phyloP scores from a whole-genome alignment of 2,329 filamentous ascomycete species.

The Monosporascus ibericus region DNA sequence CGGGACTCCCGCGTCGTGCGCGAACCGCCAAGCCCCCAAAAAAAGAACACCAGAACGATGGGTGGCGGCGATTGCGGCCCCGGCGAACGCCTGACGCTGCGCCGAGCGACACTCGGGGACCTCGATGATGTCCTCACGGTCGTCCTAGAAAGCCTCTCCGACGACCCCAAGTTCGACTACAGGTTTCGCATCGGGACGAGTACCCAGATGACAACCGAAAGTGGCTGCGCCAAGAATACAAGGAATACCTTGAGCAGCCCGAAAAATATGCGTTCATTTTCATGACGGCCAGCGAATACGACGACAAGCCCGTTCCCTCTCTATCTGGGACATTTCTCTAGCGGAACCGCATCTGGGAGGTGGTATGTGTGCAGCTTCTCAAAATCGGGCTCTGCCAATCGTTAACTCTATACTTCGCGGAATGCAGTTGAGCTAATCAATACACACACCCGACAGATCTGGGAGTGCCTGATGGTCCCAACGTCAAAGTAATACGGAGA shows the following conservation, averaged over 20 bases:
- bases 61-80: not conserved
- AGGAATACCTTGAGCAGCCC: constrained; percentile 9
- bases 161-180: constrained; percentile 11
- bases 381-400: not conserved
- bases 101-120: constrained; percentile 6
- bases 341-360: constrained; percentile 4
- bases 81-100: constrained; percentile 4
- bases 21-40: not conserved
- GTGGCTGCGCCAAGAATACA: constrained; percentile 10
- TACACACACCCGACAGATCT: constrained; percentile 3
- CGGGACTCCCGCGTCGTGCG: not conserved
- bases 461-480: constrained; percentile 7
- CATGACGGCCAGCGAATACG: constrained; percentile 7
- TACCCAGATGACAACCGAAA: constrained; percentile 8
- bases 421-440: not conserved
- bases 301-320: constrained; percentile 6
- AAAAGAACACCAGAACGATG: not conserved
- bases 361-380: constrained; percentile 1
- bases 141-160: constrained; percentile 7
- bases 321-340: constrained; percentile 7
- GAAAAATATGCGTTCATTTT: constrained; percentile 11
- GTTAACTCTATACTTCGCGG: not conserved
- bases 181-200: constrained; percentile 6
- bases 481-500: constrained; percentile 1
- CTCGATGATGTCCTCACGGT: constrained; percentile 9